Conservation (phyloP, 352 stramenopile genomes). For the Globisporangium parvum region DNA sequence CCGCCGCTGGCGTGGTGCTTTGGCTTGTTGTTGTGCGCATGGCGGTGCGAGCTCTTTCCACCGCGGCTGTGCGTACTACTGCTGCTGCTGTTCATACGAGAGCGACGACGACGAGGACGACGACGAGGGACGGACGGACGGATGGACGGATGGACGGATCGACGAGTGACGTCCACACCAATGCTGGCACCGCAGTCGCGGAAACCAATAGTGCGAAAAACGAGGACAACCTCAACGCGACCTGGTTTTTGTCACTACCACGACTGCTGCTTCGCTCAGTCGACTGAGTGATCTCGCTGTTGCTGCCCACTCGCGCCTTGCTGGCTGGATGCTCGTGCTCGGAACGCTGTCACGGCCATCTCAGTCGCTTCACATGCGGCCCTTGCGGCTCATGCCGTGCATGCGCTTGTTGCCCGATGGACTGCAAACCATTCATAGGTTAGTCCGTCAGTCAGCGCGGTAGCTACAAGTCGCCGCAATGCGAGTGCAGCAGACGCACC, state of each 20-base stretch:
- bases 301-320: no score
- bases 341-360: no score
- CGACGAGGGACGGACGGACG: neutral
- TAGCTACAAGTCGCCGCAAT: neutral
- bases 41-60: neutral
- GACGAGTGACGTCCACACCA: neutral
- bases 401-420: slow-evolving; percentile 33
- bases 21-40: slow-evolving; percentile 5
- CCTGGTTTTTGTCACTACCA: neutral
- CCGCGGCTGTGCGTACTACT: neutral
- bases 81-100: slow-evolving; percentile 3
- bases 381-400: slow-evolving; percentile 47
- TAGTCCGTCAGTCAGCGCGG: neutral
- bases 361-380: slow-evolving; percentile 19
- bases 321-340: neutral
- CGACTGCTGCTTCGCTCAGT: neutral
- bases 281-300: no score
- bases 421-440: slow-evolving; percentile 5
- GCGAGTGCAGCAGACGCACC: slow-evolving; percentile 36
- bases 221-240: neutral
- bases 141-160: neutral
- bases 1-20: neutral
- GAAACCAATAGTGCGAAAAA: neutral
- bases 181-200: neutral
- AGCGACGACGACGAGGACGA: slow-evolving; percentile 3